Base-by-base conservation (phyloP, 2,329 filamentous ascomycete genomes). In the Sporothrix sp. region DNA sequence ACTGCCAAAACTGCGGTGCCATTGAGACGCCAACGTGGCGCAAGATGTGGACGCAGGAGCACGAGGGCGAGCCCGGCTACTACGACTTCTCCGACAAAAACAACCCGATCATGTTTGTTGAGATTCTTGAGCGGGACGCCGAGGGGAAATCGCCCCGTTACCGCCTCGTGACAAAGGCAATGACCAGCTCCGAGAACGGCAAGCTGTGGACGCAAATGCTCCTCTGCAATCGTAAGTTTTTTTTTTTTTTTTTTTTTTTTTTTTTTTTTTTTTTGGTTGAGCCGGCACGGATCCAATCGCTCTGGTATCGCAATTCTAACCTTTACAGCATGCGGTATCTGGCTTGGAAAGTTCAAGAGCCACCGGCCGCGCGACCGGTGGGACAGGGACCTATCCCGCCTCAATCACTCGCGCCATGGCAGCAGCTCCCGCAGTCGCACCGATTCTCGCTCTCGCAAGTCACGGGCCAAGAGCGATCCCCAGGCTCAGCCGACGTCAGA, bases 11-110 rank as follows among this genome's bases (percentile, higher is more conserved):
- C 60, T 98, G 93, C 60, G 93, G 93, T 6, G 86, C 89, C 7
- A 95, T 98, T 52, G 87, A 97, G 60, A 98, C 93, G 0, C 87
- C 91, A 0, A 96, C 91, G 0, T 98, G 93, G 93, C 82, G 93
- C 54, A 93, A 91, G 61, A 87, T 93, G 11, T 96, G 85, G 75
- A 81, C 82, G n/a, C 87, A 88, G 60, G 75, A 86, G 7, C 75
- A 83, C 40, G 71, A 79, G 14, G 89, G 87, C 1, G 74, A 75
- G 28, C 87, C 88, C 0, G 74, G 78, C 3, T 79, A 83, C 53
- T 75, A 86, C 42, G 80, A 87, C 52, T 80, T 84, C 49, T 86
- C 83, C 0, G 81, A 85, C 53, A 83, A 84, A 59, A 82, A 84
- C 42, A 84, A 85, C 1, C 76, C 77, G 45, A 79, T 90, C 42